Evolutionary conservation across 129 eudicot genomes (phyloP), one percentile per base, ranked within the genome.

Genomic region (sunflower (Helianthus annuus)): DNA sequence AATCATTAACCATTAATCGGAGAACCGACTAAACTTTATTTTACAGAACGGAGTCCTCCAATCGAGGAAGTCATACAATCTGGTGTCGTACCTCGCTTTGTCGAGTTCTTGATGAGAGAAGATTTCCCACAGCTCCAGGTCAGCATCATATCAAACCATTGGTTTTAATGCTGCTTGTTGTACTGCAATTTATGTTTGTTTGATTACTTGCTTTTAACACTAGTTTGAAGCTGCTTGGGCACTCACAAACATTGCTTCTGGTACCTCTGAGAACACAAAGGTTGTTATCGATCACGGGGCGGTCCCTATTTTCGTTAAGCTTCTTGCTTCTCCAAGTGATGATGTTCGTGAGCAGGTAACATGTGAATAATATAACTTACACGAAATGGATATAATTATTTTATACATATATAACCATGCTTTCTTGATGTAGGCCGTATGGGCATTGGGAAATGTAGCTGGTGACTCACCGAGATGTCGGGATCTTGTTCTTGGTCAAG

Each of bases 181-280:
- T 60, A 16, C 7, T 68, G 19, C 63, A 45, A 9, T 17, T 3
- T 34, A 11, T 60, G 1, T 17, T 7, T 40, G 4, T 51, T 10
- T 77, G 24, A n/a, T 59, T 77, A 9, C 19, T 64, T 48, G 15
- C 57, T 48, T 29, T 44, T 52, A 36, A 53, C 69, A 19, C 40
- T 14, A 92, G 98, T 87, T 87, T 87, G 98, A 92, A 76, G 98
- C 98, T 72, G 98, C 96, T 27, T 89, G 98, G 96, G 95, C 96
- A 10, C 95, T 92, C 55, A 92, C 98, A 38, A 87, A 89, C 81
- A 87, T 92, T 75, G 95, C 98, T 52, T 89, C 98, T 22, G 98
- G 98, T 32, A 92, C 98, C 57, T 87, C 96, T 1, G 96, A 92
- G 59, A 71, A 89, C 68, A 92, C 98, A 16, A 85, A 82, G 76